Percentiles rank a stretch among this genome's conserved stretches.
These are phyloP conservation scores for Teunomyces atbi DNA, from an alignment of 805 yeast species.

Conservation along the genomic window DNA sequence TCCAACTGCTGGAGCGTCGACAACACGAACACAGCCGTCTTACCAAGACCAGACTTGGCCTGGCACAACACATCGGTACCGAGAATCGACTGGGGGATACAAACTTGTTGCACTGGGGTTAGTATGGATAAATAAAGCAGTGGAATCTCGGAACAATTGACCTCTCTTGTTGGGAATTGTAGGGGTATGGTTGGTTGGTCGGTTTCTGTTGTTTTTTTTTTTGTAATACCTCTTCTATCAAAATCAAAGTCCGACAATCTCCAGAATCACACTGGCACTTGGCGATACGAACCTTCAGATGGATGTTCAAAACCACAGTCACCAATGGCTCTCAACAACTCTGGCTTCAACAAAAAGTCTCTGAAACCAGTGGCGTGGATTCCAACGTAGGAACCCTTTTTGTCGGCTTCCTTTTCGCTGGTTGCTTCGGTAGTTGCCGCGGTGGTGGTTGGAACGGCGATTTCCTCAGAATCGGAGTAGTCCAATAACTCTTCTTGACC, in stretches of 20 bases:
- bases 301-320: conserved; percentile 99
- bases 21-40: conserved; percentile 95
- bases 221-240: neutral
- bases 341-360: conserved; percentile 95
- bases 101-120: conserved; percentile 83
- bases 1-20: conserved; percentile 96
- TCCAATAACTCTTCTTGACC: conserved; percentile 99
- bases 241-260: neutral
- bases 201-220: too few species aligned
- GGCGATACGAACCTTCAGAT: conserved; percentile 81
- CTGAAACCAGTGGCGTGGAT: conserved; percentile 98
- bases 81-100: conserved; percentile 96
- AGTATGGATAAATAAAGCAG: neutral
- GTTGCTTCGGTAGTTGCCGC: conserved; percentile 41
- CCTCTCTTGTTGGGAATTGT: neutral
- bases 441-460: conserved; percentile 59
- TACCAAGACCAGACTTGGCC: conserved; percentile 99
- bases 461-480: conserved; percentile 97
- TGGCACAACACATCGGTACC: conserved; percentile 98
- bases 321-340: conserved; percentile 93
- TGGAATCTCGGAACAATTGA: neutral
- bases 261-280: neutral
- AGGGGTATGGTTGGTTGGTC: too few species aligned
- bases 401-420: conserved; percentile 62
- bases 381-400: conserved; percentile 97